A percentile compares a stretch with the other conserved stretches of the same genome.
These are phyloP conservation scores for Sequoia sempervirens DNA, from an alignment of 75 land plant genomes.

Conservation along the genomic window DNA sequence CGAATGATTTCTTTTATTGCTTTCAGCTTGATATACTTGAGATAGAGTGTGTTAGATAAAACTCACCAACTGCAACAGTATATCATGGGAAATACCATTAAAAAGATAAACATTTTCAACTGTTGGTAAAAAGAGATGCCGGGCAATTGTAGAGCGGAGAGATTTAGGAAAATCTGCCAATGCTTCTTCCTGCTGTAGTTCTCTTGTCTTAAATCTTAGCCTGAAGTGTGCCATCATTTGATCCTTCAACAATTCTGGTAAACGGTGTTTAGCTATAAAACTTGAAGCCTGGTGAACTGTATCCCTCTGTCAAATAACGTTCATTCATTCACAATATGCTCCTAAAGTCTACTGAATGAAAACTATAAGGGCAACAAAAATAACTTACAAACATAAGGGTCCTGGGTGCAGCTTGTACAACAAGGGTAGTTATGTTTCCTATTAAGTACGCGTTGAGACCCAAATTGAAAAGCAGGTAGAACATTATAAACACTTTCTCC, in stretches of 20 bases:
- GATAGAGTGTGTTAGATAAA: not conserved
- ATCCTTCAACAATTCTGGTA: conserved; percentile 53
- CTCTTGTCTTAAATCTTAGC: conserved; percentile 68
- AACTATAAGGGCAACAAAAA: not conserved
- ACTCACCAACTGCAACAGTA: conserved; percentile 50
- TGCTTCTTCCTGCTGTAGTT: conserved; percentile 67
- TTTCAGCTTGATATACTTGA: not conserved
- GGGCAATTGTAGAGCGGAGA: conserved; percentile 61
- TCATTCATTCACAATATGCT: not conserved
- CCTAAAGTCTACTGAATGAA: not conserved
- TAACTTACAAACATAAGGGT: conserved; percentile 52
- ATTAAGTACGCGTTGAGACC: conserved; percentile 71
- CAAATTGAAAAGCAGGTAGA: conserved; percentile 69
- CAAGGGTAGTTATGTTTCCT: conserved; percentile 81
- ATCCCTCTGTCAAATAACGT: conserved; percentile 45
- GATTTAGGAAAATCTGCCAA: conserved; percentile 65
- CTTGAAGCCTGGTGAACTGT: conserved; percentile 45
- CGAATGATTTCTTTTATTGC: not conserved
- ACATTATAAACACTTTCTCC: conserved; percentile 43
- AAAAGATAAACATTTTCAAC: conserved; percentile 59
- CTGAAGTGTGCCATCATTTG: conserved; percentile 73
- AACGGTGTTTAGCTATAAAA: conserved; percentile 52
- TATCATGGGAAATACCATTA: conserved; percentile 45
- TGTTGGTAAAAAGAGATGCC: conserved; percentile 57
- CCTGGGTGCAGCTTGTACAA: conserved; percentile 42